Evolutionary conservation across 208 protist genomes (phyloP), one percentile per base, ranked within the genome.

Genomic region (Kentomonas sorsogonicus): DNA sequence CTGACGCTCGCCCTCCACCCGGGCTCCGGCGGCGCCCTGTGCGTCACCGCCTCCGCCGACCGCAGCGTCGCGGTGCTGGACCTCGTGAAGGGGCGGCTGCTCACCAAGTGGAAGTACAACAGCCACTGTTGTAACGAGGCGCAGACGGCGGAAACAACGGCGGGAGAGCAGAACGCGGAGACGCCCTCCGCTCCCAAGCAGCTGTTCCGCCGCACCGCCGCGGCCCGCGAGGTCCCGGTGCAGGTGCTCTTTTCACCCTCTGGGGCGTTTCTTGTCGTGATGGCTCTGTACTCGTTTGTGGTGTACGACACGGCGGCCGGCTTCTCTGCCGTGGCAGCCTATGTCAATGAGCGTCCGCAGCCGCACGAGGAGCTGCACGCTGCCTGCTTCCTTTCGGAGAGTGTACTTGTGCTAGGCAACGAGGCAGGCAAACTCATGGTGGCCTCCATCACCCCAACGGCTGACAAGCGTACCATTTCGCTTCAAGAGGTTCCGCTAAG

Each of bases 81-180:
- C 53, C 60, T 91, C 6, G 23, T 62, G 11, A 74, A 65, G 36
- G 75, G 66, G 0, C 57, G 53, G 38, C 67, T 91, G 50, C 60
- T 91, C 15, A 88, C 79, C 27, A 91, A 91, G 69, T 91, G 83
- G 83, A 79, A 77, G 64, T 91, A 79, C 67, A 79, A 57, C 51
- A 53, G 59, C 27, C 50, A 10, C 41, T 5, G 23, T 27, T 36
- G 40, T 1, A 44, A 47, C 0, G 57, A 30, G n/a, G 53, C 47
- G 25, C 26, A 27, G 2, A 29, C 40, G 23, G 34, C 16, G 20
- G 36, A 27, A 0, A n/a, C 2, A 9, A 2, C n/a, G 39, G 18
- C 30, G 36, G 11, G 1, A 11, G 30, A 60, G 20, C 36, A 36
- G n/a, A 38, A 25, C 10, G 22, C 9, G 2, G n/a, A 43, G 20